phyloP scores from a whole-genome alignment of 352 stramenopile species.

The Phytopythium chamaehyphon region DNA sequence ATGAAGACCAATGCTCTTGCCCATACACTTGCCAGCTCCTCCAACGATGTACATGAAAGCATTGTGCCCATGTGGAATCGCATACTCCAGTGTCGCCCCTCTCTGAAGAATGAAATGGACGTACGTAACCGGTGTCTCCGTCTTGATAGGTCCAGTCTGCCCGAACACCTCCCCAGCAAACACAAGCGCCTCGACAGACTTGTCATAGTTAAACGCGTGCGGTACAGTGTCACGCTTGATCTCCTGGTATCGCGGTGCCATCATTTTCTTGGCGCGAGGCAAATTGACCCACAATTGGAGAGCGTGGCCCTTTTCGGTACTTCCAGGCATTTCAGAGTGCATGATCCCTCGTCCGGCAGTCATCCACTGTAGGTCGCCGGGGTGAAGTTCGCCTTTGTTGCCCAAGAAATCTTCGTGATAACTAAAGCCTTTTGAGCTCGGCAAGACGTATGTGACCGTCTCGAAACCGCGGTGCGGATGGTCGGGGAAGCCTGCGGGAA shows the following conservation, averaged over 20 bases:
- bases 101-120: slow-evolving; percentile 39
- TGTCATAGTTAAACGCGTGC: slow-evolving; percentile 29
- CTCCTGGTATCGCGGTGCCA: slow-evolving; percentile 45
- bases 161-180: slow-evolving; percentile 48
- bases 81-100: slow-evolving; percentile 29
- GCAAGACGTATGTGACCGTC: slow-evolving; percentile 88
- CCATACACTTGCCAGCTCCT: slow-evolving; percentile 19
- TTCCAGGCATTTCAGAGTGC: slow-evolving; percentile 45
- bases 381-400: slow-evolving; percentile 33
- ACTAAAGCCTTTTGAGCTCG: slow-evolving; percentile 63
- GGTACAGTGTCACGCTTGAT: slow-evolving; percentile 35
- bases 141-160: slow-evolving; percentile 29
- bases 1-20: slow-evolving; percentile 24
- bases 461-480: slow-evolving; percentile 91
- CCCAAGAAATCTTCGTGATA: slow-evolving; percentile 76
- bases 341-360: slow-evolving; percentile 38
- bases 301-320: slow-evolving; percentile 15
- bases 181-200: slow-evolving; percentile 40
- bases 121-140: slow-evolving; percentile 39
- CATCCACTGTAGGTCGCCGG: slow-evolving; percentile 55
- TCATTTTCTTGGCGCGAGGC: slow-evolving; percentile 25
- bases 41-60: slow-evolving; percentile 32
- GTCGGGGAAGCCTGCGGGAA: slow-evolving; percentile 76
- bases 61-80: slow-evolving; percentile 31
- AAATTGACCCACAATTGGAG: slow-evolving; percentile 56